Evolutionary conservation across 495 filamentous ascomycete species (phyloP).

Genomic region (Aspergillus olivimuriae): DNA sequence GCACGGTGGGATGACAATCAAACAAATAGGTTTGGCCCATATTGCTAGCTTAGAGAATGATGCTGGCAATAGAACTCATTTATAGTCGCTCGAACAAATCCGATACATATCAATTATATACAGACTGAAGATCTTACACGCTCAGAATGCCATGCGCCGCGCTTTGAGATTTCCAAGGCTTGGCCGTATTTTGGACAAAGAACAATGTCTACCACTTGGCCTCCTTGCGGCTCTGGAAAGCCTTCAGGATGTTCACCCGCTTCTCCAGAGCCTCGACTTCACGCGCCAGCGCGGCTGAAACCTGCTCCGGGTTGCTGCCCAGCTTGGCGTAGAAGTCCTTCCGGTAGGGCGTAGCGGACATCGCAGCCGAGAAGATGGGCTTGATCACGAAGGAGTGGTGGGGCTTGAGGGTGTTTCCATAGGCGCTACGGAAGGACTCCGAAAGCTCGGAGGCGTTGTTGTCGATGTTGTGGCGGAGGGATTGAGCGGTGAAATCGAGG

Average conservation of each 20-base stretch:
- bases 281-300: slow-evolving; percentile 51
- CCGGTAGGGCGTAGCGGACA: slow-evolving; percentile 86
- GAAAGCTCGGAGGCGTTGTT: slow-evolving; percentile 67
- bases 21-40: too few species aligned
- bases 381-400: slow-evolving; percentile 85
- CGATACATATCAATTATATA: slow-evolving; percentile 20
- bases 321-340: slow-evolving; percentile 87
- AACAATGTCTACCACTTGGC: slow-evolving; percentile 54
- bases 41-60: too few species aligned
- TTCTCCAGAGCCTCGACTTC: slow-evolving; percentile 74
- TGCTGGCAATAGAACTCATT: too few species aligned
- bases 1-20: too few species aligned
- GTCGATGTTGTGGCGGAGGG: slow-evolving; percentile 69
- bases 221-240: slow-evolving; percentile 60
- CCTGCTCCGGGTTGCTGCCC: slow-evolving; percentile 53
- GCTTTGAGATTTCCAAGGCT: too few species aligned
- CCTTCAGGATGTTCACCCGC: slow-evolving; percentile 67
- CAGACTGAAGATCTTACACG: slow-evolving; percentile 14
- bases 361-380: slow-evolving; percentile 84
- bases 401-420: slow-evolving; percentile 77
- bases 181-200: slow-evolving; percentile 2
- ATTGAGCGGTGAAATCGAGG: slow-evolving; percentile 84
- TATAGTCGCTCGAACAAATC: background rate
- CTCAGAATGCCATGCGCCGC: slow-evolving; percentile 3
- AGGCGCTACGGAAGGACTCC: slow-evolving; percentile 78